A percentile compares a stretch with the other conserved stretches of the same genome.
Conservation (phyloP, 192 early-diverging fungal species). For the Coemansia javaensis region DNA sequence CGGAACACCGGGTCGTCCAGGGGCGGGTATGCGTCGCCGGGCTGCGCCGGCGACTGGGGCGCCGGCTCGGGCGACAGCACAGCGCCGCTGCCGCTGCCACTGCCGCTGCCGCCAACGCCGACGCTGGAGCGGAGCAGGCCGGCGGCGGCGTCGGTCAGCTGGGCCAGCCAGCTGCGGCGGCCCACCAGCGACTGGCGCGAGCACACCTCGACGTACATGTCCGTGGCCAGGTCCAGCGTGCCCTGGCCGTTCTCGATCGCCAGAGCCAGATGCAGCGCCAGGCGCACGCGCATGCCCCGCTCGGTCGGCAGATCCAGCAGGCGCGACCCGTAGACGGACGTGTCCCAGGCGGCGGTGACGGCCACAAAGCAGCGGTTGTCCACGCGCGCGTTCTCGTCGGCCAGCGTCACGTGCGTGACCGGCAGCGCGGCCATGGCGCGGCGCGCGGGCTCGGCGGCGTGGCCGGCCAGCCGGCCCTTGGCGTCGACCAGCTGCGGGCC, state of each 20-base stretch:
- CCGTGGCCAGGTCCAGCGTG: constrained; percentile 56
- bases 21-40: constrained; percentile 4
- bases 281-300: constrained; percentile 55
- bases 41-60: too few species aligned
- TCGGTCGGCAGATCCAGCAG: constrained; percentile 62
- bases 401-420: constrained; percentile 43
- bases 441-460: not conserved
- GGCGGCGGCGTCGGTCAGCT: constrained; percentile 8
- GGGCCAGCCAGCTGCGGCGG: constrained; percentile 18
- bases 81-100: too few species aligned
- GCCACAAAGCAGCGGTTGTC: constrained; percentile 62
- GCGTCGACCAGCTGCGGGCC: constrained; percentile 53
- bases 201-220: constrained; percentile 58
- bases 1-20: constrained; percentile 34
- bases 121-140: constrained; percentile 3
- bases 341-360: constrained; percentile 67
- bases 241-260: constrained; percentile 57
- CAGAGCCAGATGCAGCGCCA: constrained; percentile 54
- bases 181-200: constrained; percentile 35
- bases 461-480: constrained; percentile 51
- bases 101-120: not conserved
- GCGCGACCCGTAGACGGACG: constrained; percentile 63
- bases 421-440: constrained; percentile 8
- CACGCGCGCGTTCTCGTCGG: constrained; percentile 40
- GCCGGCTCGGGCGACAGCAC: not conserved